phyloP scores from a whole-genome alignment of 2,329 filamentous ascomycete genomes.

The Arthrinium phaeospermum region DNA sequence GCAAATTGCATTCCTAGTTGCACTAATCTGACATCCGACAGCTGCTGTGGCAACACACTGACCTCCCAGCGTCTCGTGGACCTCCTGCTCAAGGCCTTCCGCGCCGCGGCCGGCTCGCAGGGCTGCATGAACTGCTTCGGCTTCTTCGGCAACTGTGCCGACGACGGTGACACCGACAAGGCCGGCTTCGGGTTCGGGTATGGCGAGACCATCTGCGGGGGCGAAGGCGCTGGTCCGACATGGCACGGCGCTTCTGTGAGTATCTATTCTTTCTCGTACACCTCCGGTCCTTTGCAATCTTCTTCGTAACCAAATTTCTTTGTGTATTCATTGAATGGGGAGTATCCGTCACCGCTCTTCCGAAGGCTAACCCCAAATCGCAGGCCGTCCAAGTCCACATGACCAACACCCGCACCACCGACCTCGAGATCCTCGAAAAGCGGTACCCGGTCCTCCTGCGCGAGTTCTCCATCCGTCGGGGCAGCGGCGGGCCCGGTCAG shows the following conservation, averaged over 20 bases:
- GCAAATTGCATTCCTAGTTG: not conserved
- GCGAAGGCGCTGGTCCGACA: constrained; percentile 67
- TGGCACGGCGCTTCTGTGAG: constrained; percentile 67
- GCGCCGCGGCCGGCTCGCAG: constrained; percentile 67
- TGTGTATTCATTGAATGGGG: fast-evolving
- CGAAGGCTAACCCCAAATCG: not conserved
- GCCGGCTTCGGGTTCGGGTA: constrained; percentile 66
- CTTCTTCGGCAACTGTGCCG: constrained; percentile 71
- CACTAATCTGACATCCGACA: not conserved
- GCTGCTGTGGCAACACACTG: constrained; percentile 29
- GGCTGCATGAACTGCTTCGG: constrained; percentile 75
- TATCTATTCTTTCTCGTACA: not conserved
- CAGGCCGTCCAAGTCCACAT: constrained; percentile 72
- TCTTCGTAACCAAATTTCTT: too few relatives aligned
- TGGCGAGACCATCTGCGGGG: constrained; percentile 76
- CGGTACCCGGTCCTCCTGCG: constrained; percentile 72
- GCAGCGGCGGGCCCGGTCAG: constrained; percentile 63
- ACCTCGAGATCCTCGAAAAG: constrained; percentile 72
- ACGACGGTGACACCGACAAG: constrained; percentile 23
- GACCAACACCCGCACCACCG: constrained; percentile 77
- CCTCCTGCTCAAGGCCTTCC: constrained; percentile 30
- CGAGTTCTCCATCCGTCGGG: constrained; percentile 63
- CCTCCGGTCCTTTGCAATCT: not conserved
- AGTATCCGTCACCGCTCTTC: not conserved
- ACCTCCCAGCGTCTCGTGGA: constrained; percentile 31